Evolutionary conservation across 306 rosid genomes (phyloP).

Genomic region (Vigna angularis): DNA sequence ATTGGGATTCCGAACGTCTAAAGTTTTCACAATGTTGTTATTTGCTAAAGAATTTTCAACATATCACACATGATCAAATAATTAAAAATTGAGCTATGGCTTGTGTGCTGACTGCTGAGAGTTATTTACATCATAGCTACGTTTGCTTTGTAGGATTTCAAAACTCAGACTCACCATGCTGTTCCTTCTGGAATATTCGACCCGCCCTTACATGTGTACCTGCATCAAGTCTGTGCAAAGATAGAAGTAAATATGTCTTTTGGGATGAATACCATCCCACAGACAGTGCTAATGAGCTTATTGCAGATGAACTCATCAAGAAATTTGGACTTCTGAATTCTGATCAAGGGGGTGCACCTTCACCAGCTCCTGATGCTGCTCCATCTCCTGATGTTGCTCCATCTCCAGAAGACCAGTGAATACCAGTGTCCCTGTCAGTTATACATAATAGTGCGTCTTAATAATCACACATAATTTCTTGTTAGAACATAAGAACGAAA

Average conservation of each 20-base stretch:
- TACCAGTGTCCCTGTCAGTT: conserved; percentile 5
- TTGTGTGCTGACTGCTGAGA: background rate
- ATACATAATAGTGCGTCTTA: conserved; percentile 1
- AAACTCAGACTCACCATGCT: conserved; percentile 83
- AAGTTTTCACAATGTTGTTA: background rate
- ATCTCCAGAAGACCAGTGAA: conserved; percentile 55
- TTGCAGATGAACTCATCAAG: conserved; percentile 89
- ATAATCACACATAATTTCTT: conserved; percentile 8
- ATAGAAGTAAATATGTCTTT: conserved; percentile 94
- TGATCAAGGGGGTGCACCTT: conserved; percentile 46
- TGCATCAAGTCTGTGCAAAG: conserved; percentile 77
- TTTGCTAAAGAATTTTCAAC: background rate
- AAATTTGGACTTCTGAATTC: conserved; percentile 60
- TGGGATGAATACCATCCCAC: conserved; percentile 99
- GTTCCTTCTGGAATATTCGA: conserved; percentile 84
- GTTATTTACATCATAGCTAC: background rate
- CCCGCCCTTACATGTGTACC: conserved; percentile 92
- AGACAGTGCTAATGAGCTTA: conserved; percentile 77
- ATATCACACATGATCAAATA: background rate
- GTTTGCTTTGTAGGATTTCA: conserved; percentile 65
- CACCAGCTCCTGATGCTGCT: conserved; percentile 51
- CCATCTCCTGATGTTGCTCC: conserved; percentile 72
- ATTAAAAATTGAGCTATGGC: background rate
- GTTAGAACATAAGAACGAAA: conserved; percentile 1
- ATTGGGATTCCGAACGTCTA: conserved; percentile 1